Percentiles rank a stretch among this genome's conserved stretches.
These are phyloP conservation scores for Candida coquimbonensis DNA, from an alignment of 805 yeast genomes.

Conservation along the genomic window DNA sequence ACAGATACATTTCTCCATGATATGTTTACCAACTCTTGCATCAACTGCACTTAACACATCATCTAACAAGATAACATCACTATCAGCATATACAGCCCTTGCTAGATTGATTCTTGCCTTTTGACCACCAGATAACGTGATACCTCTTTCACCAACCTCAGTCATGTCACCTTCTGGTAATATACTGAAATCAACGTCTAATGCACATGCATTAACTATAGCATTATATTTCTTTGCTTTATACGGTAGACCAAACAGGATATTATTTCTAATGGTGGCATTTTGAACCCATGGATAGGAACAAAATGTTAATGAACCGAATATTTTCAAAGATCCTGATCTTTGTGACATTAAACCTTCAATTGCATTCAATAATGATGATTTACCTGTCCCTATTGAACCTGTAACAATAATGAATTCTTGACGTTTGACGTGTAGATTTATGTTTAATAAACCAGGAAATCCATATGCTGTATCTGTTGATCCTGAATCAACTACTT, in stretches of 20 bases:
- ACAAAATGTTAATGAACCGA: constrained; percentile 47
- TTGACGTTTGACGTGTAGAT: constrained; percentile 48
- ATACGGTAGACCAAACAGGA: constrained; percentile 54
- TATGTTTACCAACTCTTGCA: constrained; percentile 78
- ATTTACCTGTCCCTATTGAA: constrained; percentile 74
- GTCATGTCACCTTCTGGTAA: constrained; percentile 73
- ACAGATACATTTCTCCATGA: constrained; percentile 59
- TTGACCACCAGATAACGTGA: constrained; percentile 85
- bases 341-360: constrained; percentile 62
- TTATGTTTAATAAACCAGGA: constrained; percentile 41
- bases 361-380: constrained; percentile 63
- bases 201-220: constrained; percentile 59
- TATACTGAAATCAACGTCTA: constrained; percentile 55
- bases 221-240: constrained; percentile 44
- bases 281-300: constrained; percentile 84
- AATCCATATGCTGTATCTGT: constrained; percentile 16
- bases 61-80: constrained; percentile 63
- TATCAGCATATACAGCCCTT: constrained; percentile 66
- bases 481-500: too few relatives aligned
- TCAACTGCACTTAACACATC: constrained; percentile 84
- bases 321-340: constrained; percentile 43
- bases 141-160: constrained; percentile 81
- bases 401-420: constrained; percentile 77
- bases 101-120: constrained; percentile 78
- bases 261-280: constrained; percentile 69